Base-by-base conservation (phyloP, 2,329 filamentous ascomycete genomes). In the Scopulariopsis brevicaulis region DNA sequence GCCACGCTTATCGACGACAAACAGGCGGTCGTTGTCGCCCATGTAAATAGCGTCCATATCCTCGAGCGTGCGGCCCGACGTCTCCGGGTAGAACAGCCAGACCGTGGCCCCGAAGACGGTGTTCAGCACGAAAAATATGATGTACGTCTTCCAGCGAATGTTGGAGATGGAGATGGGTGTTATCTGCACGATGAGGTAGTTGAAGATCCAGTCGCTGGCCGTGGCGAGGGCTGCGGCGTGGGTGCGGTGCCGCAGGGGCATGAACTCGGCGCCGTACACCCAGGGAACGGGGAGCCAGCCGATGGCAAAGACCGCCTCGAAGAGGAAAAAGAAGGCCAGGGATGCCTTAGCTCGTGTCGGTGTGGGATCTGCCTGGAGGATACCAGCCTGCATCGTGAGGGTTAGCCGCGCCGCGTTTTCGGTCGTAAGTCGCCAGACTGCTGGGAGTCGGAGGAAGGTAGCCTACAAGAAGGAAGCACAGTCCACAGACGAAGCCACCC, bases 181-280 rank as follows among this genome's bases (percentile, higher is more conserved):
- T 74, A 90, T 90, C 74, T 92, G 91, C 0, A 82, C 82, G 60
- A 84, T 78, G 62, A 89, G 75, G 70, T 90, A 91, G 70, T 90
- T 89, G 83, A 84, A 89, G 43, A 77, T 74, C 84, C 84, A 86
- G 69, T 86, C 86, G 63, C 77, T 78, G 0, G 81, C 77, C 0
- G 83, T 86, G 0, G 81, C 76, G 1, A 86, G 67, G 1, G 80
- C 81, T 76, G 85, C 84, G 35, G 76, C 79, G 65, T 78, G 77
- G 2, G 81, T 81, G 43, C 82, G 75, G 65, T 85, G 84, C 15
- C 82, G 74, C 12, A 79, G 80, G 0, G 80, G 84, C 67, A 85
- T 89, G 55, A 88, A 77, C 66, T 86, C 82, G 4, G 82, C 80
- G 53, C 83, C 80, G 24, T 86, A 76, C 0, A 81, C 80, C 83